phyloP scores from a whole-genome alignment of 768 basidiomycete species.

The Ramaria rubella region DNA sequence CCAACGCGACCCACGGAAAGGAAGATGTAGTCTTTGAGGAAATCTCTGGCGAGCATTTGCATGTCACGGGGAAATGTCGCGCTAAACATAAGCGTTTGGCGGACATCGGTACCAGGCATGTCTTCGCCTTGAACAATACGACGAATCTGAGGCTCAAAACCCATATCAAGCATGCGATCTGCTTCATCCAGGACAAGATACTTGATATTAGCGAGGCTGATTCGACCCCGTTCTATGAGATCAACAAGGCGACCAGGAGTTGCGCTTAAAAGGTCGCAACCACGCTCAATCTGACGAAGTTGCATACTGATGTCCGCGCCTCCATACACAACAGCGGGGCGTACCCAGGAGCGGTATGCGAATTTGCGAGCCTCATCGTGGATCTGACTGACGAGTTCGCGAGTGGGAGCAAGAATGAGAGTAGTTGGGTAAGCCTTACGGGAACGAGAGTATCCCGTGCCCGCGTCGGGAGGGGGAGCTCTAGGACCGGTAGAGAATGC shows the following conservation, averaged over 20 bases:
- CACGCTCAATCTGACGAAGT: slow-evolving; percentile 88
- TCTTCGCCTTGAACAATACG: slow-evolving; percentile 97
- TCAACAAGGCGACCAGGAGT: slow-evolving; percentile 98
- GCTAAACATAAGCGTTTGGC: slow-evolving; percentile 99
- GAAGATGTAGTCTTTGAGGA: slow-evolving; percentile 98
- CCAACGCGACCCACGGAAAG: slow-evolving; percentile 97
- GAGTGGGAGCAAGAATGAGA: slow-evolving; percentile 96
- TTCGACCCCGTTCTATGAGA: slow-evolving; percentile 94
- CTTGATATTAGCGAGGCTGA: slow-evolving; percentile 92
- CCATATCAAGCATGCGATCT: slow-evolving; percentile 99
- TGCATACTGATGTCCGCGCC: slow-evolving; percentile 98
- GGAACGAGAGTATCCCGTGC: slow-evolving; percentile 49
- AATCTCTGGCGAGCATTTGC: slow-evolving; percentile 92
- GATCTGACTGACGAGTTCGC: slow-evolving; percentile 98
- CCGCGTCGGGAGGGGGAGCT: slow-evolving; percentile 51
- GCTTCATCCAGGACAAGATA: slow-evolving; percentile 99
- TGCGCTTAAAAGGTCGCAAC: slow-evolving; percentile 94
- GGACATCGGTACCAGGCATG: slow-evolving; percentile 88
- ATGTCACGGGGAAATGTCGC: slow-evolving; percentile 99
- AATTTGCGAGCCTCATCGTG: slow-evolving; percentile 99
- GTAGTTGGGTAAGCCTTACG: slow-evolving; percentile 96
- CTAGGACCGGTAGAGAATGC: slow-evolving; percentile 81
- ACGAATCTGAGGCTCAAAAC: slow-evolving; percentile 99
- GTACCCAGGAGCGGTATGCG: slow-evolving; percentile 98
- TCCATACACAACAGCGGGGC: slow-evolving; percentile 97